phyloP scores from a whole-genome alignment of 768 basidiomycete species.

The Crucibulum laeve region DNA sequence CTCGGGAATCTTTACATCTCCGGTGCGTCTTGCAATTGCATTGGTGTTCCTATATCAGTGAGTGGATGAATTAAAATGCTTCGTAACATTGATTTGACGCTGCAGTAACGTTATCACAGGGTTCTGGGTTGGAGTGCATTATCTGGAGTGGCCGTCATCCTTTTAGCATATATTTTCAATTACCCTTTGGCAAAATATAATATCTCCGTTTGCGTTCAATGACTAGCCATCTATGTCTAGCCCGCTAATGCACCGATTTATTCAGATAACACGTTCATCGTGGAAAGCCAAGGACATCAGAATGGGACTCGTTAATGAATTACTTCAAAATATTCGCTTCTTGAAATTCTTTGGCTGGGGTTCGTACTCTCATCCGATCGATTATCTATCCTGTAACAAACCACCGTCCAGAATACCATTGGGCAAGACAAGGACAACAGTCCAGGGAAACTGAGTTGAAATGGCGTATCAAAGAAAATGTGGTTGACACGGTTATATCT shows the following conservation, averaged over 20 bases:
- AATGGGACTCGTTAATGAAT: constrained; percentile 71
- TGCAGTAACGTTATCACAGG: constrained; percentile 26
- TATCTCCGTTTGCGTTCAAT: constrained; percentile 43
- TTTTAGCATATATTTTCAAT: constrained; percentile 59
- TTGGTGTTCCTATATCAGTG: constrained; percentile 70
- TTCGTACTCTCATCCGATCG: constrained; percentile 21
- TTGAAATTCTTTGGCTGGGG: constrained; percentile 79
- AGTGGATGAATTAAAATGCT: constrained; percentile 12
- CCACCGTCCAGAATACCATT: constrained; percentile 45
- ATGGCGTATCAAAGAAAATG: constrained; percentile 64
- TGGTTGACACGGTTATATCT: constrained; percentile 54
- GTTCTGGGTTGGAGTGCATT: constrained; percentile 77
- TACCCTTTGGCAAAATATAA: constrained; percentile 66
- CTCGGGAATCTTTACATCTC: constrained; percentile 57
- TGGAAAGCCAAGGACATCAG: constrained; percentile 65
- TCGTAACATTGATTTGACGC: background rate
- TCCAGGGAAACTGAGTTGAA: constrained; percentile 59
- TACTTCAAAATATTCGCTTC: constrained; percentile 71
- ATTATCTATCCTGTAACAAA: background rate
- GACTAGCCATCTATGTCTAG: background rate
- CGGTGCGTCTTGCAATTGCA: constrained; percentile 62
- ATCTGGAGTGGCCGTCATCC: constrained; percentile 62
- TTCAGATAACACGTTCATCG: constrained; percentile 49
- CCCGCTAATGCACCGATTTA: background rate
- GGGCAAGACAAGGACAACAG: constrained; percentile 48